phyloP scores from a whole-genome alignment of 345 rosid genomes.

The Schrenkiella parvula region DNA sequence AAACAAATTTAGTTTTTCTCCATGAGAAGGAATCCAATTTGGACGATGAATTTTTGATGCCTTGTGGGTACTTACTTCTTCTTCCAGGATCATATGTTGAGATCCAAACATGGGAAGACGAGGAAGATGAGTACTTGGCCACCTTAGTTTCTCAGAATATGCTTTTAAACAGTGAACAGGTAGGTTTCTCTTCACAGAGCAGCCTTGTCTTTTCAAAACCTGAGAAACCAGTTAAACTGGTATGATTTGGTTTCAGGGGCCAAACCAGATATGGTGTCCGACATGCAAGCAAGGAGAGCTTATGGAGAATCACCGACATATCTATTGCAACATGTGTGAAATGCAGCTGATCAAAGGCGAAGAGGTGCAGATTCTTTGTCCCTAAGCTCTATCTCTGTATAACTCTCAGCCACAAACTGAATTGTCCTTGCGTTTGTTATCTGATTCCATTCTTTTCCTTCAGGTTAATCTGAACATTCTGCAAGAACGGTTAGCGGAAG shows the following conservation, averaged over 20 bases:
- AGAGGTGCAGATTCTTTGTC: conserved; percentile 39
- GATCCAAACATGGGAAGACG: conserved; percentile 67
- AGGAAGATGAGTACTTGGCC: conserved; percentile 88
- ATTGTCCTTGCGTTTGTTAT: background rate
- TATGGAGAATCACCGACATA: conserved; percentile 50
- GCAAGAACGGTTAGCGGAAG: conserved; percentile 58
- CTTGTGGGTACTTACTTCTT: background rate
- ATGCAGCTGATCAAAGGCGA: conserved; percentile 57
- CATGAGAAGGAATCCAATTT: background rate
- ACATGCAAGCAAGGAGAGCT: conserved; percentile 76
- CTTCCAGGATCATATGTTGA: conserved; percentile 10
- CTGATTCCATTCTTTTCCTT: background rate
- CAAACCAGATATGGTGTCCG: conserved; percentile 78
- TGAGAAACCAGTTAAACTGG: background rate
- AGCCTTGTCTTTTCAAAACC: background rate
- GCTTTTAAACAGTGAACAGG: conserved; percentile 67
- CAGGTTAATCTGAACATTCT: conserved; percentile 57
- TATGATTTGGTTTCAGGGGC: conserved; percentile 29
- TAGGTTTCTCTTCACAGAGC: conserved; percentile 8
- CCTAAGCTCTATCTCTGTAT: background rate
- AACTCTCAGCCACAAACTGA: background rate
- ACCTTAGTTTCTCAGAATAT: conserved; percentile 62
- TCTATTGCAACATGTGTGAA: conserved; percentile 63
- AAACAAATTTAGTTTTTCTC: background rate
- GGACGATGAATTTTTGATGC: background rate